Evolutionary conservation across 2,329 filamentous ascomycete genomes (phyloP), one percentile per base, ranked within the genome.

Genomic region (Zymoseptoria passerinii): DNA sequence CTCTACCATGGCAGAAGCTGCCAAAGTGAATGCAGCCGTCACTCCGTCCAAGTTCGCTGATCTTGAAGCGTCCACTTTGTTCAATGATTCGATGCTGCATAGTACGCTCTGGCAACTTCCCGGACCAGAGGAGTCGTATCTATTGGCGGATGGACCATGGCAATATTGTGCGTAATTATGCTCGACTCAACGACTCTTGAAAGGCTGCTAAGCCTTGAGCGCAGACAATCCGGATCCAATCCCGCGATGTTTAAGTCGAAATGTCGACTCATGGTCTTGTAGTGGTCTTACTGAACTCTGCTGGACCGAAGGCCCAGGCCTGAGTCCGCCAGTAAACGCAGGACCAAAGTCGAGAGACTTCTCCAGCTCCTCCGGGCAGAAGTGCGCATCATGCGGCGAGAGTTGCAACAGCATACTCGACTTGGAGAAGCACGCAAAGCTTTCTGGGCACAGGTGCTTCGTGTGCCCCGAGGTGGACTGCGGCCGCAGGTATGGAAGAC

Each of bases 391-490:
- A 6, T 44, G 35, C 35, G 13, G 6, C 9, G 55, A 16, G n/a
- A 13, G 52, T 53, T 44, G 49, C n/a, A 18, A 48, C 52, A 28
- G 55, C 50, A 28, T 52, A 61, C 18, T 53, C 50, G 10, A 50
- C 13, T 44, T 63, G 28, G 61, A 63, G 53, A 28, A 48, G n/a
- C 61, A 63, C 28, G 61, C 61, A 13, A 58, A 56, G 23, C 13
- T 10, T 1, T 51, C 54, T 28, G 50, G 27, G 23, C 61, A 63
- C 49, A 52, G 61, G 13, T 28, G 50, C 20, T 63, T 55, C 28
- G 44, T 48, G n/a, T 63, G 61, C 35, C 27, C 50, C 8, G 28
- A 35, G 2, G 23, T 52, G 5, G 59, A 55, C 20, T 63, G 61
- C 51, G 23, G 29, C 13, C 57, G 50, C 23, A 55, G 48, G 8